Evolutionary conservation across 768 basidiomycete species (phyloP).

Genomic region (Collybia mongolica): DNA sequence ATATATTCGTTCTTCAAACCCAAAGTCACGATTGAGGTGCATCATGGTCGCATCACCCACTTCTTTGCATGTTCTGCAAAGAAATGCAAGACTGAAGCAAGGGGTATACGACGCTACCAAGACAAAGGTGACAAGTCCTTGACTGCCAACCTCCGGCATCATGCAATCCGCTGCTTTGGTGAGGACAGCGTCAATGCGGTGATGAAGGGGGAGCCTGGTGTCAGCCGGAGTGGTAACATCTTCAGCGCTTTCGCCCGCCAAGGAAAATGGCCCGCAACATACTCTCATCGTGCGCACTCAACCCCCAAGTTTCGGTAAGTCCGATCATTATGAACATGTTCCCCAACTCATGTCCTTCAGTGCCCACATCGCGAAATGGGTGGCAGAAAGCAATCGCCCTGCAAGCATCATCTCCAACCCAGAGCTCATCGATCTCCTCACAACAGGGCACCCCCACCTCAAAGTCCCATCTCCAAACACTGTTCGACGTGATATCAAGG

Average conservation of each 20-base stretch:
- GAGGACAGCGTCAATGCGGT: not conserved
- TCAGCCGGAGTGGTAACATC: not conserved
- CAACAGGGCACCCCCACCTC: slow-evolving; percentile 22
- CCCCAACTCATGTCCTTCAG: not conserved
- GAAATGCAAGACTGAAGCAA: not conserved
- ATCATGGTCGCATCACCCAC: not conserved
- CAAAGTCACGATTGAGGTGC: not conserved
- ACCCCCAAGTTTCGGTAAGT: slow-evolving; percentile 11
- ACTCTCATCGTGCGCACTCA: slow-evolving; percentile 7
- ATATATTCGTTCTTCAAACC: too few relatives aligned
- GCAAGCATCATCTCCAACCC: slow-evolving; percentile 24
- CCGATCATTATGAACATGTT: slow-evolving; percentile 3
- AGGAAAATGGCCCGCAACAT: slow-evolving; percentile 11
- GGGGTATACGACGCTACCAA: not conserved
- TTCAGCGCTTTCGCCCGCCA: slow-evolving; percentile 9
- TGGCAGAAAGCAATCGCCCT: slow-evolving; percentile 21
- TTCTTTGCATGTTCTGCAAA: not conserved
- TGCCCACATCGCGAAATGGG: slow-evolving; percentile 22
- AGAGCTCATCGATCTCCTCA: slow-evolving; percentile 22
- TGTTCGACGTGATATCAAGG: slow-evolving; percentile 2
- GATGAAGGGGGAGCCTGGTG: not conserved
- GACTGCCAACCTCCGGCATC: not conserved
- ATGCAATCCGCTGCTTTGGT: not conserved
- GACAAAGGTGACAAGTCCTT: not conserved
- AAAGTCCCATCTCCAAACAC: slow-evolving; percentile 12